Conservation (phyloP, 2,329 filamentous ascomycete species). For the Tetracladium maxilliforme region DNA sequence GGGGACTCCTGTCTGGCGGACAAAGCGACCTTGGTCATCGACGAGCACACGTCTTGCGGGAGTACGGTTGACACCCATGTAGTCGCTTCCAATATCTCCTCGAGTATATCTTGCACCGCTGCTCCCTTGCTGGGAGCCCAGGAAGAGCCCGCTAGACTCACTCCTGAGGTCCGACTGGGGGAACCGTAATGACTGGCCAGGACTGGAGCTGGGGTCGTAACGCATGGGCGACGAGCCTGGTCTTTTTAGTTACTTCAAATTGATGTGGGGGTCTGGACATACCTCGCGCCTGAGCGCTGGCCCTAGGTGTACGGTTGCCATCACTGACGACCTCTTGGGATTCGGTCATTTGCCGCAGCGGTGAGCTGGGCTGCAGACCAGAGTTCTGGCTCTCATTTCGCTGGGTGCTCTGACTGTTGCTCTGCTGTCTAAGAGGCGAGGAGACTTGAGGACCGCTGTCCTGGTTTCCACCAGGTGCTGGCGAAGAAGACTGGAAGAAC, state of each 20-base stretch:
- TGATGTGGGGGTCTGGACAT: conserved; percentile 10
- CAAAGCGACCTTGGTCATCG: conserved; percentile 39
- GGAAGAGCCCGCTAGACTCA: conserved; percentile 78
- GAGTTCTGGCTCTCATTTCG: conserved; percentile 11
- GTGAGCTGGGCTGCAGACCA: conserved; percentile 33
- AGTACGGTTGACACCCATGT: conserved; percentile 39
- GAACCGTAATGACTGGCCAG: conserved; percentile 42
- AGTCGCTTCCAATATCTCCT: conserved; percentile 78
- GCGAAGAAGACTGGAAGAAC: conserved; percentile 16
- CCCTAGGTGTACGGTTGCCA: conserved; percentile 58
- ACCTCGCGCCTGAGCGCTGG: conserved; percentile 46
- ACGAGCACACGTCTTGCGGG: conserved; percentile 37
- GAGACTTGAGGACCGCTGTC: conserved; percentile 36
- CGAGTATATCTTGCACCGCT: conserved; percentile 38
- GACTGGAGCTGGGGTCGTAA: conserved; percentile 83
- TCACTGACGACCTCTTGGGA: conserved; percentile 36
- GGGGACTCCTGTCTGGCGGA: conserved; percentile 33
- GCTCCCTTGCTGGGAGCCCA: conserved; percentile 45
- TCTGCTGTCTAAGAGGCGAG: conserved; percentile 32
- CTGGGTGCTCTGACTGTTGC: conserved; percentile 21
- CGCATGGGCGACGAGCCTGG: conserved; percentile 83
- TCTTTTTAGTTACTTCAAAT: neutral
- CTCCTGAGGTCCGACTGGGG: conserved; percentile 60
- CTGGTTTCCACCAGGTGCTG: conserved; percentile 8
- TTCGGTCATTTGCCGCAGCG: conserved; percentile 41